These are phyloP conservation scores for Rhizopogon vulgaris DNA, from an alignment of 768 basidiomycete species.

Conservation along the genomic window DNA sequence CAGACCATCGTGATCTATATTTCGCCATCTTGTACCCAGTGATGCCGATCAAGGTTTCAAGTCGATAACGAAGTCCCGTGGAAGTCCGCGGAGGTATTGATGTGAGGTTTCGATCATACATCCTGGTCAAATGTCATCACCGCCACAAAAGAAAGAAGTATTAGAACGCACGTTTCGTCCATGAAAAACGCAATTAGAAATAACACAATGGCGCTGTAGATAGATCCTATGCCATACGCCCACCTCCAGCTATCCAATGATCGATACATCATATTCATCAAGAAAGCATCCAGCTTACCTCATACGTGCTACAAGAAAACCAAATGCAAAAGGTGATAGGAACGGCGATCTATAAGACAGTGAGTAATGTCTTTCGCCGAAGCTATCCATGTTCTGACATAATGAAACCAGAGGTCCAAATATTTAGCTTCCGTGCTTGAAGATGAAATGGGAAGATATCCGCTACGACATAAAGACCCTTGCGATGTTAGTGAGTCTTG, in stretches of 20 bases:
- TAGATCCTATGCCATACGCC: constrained; percentile 46
- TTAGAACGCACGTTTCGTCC: constrained; percentile 39
- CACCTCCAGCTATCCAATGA: constrained; percentile 35
- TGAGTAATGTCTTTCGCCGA: constrained; percentile 25
- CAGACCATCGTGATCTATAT: constrained; percentile 37
- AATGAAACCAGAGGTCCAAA: constrained; percentile 51
- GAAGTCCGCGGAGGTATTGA: constrained; percentile 14
- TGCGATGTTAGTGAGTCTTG: neutral
- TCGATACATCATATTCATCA: neutral
- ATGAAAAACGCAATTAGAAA: constrained; percentile 38
- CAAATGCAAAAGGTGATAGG: constrained; percentile 24
- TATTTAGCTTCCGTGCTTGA: constrained; percentile 44
- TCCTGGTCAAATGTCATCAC: constrained; percentile 22
- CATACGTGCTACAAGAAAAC: constrained; percentile 20
- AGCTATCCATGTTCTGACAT: constrained; percentile 38
- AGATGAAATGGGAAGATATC: constrained; percentile 51
- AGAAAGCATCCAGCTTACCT: constrained; percentile 8
- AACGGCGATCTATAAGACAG: constrained; percentile 29
- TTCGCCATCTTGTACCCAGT: constrained; percentile 41
- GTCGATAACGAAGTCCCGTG: constrained; percentile 30
- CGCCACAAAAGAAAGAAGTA: too few species aligned
- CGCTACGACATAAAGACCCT: constrained; percentile 42
- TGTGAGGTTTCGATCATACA: constrained; percentile 37
- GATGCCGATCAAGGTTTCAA: constrained; percentile 43
- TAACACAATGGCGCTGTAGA: constrained; percentile 42